Percentiles rank a stretch among this genome's conserved stretches.
phyloP scores from a whole-genome alignment of 208 protist species.

The Trypanosoma melophagium region DNA sequence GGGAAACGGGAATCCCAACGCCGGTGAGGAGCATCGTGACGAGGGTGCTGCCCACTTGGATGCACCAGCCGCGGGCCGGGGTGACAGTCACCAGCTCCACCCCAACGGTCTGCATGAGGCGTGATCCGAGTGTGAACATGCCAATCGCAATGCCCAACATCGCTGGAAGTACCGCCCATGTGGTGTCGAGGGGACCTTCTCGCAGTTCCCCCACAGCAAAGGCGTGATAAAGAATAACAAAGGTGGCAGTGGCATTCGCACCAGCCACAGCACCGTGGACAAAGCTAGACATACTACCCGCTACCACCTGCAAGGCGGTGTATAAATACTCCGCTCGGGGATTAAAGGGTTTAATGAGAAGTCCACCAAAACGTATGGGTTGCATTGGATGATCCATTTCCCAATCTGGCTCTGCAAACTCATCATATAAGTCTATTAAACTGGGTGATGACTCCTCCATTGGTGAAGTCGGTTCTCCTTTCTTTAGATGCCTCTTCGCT shows the following conservation, averaged over 20 bases:
- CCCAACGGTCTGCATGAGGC: conserved; percentile 84
- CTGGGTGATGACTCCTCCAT: background rate
- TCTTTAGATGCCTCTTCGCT: background rate
- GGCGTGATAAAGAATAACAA: conserved; percentile 78
- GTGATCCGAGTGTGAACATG: conserved; percentile 72
- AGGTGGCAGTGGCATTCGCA: conserved; percentile 80
- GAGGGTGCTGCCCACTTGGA: conserved; percentile 72
- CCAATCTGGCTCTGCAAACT: conserved; percentile 77
- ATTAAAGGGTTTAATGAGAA: conserved; percentile 84
- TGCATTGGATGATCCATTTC: conserved; percentile 74
- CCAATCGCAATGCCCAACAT: conserved; percentile 86
- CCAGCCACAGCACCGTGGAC: conserved; percentile 84
- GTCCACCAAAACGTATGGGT: conserved; percentile 65
- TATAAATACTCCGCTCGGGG: conserved; percentile 84
- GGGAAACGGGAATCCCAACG: conserved; percentile 79
- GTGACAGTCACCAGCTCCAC: conserved; percentile 85
- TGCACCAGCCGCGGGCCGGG: conserved; percentile 80
- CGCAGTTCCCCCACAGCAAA: conserved; percentile 69
- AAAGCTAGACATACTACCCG: conserved; percentile 84
- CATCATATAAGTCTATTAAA: conserved; percentile 45
- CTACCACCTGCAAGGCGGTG: conserved; percentile 81
- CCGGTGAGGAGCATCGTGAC: conserved; percentile 84
- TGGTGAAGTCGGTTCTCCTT: conserved; percentile 15
- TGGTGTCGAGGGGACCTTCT: conserved; percentile 42
- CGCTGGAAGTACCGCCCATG: conserved; percentile 72